Evolutionary conservation across 1,139 yeast species (phyloP).

Genomic region (Yamadazyma triangularis): DNA sequence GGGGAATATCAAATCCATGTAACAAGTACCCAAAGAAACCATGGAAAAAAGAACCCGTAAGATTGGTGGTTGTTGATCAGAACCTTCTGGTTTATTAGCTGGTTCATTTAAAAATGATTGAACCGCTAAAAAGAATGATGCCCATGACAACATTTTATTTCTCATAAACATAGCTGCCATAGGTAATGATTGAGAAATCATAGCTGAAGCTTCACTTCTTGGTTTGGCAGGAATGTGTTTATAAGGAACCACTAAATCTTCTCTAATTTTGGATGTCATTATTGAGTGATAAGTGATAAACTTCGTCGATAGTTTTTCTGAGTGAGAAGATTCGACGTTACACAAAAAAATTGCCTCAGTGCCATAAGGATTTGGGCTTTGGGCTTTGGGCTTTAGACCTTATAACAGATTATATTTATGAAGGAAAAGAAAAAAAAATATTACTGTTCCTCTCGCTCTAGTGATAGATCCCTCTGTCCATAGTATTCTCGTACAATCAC

Average conservation of each 20-base stretch:
- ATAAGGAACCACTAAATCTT: slow-evolving; percentile 41
- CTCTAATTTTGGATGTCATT: slow-evolving; percentile 31
- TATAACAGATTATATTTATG: no score
- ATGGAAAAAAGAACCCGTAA: slow-evolving; percentile 45
- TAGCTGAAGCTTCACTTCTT: slow-evolving; percentile 39
- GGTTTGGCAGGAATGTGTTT: slow-evolving; percentile 48
- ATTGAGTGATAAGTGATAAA: no score
- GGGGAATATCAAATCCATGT: slow-evolving; percentile 47
- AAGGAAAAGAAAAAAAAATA: no score
- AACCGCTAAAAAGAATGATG: slow-evolving; percentile 47
- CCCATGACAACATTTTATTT: slow-evolving; percentile 55
- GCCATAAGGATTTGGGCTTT: no score
- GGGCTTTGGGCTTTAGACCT: no score
- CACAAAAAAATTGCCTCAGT: no score
- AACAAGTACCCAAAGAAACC: slow-evolving; percentile 47
- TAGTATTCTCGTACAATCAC: slow-evolving; percentile 32
- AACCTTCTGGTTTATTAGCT: slow-evolving; percentile 24
- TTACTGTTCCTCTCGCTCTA: no score
- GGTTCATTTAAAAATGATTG: slow-evolving; percentile 51
- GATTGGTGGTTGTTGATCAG: slow-evolving; percentile 31
- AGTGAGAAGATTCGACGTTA: no score
- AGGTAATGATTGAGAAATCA: slow-evolving; percentile 58
- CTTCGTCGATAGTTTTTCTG: no score
- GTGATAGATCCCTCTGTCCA: slow-evolving; percentile 35
- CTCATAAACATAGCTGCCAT: slow-evolving; percentile 63